Evolutionary conservation across 192 early-diverging fungal genomes (phyloP).

Genomic region (Diversispora epigaea): DNA sequence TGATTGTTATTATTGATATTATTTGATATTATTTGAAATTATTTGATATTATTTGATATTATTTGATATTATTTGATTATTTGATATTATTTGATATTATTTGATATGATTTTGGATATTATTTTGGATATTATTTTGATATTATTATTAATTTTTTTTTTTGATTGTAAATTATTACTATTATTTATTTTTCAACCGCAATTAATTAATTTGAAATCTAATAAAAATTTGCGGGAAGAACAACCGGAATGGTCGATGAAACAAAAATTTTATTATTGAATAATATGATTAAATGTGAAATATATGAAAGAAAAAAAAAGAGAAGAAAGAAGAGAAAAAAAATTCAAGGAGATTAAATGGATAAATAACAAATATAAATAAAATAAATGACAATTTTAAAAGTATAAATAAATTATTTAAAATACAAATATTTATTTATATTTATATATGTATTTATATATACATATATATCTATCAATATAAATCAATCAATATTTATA

Average conservation of each 20-base stretch:
- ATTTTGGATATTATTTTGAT: too few relatives aligned
- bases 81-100: too few relatives aligned
- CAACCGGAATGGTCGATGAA: background rate
- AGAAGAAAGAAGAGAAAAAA: background rate
- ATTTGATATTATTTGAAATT: too few relatives aligned
- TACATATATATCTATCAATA: conserved; percentile 16
- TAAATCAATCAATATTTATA: background rate
- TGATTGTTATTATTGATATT: too few relatives aligned
- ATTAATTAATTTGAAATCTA: too few relatives aligned
- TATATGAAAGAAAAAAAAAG: background rate
- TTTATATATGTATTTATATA: background rate
- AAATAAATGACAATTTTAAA: background rate
- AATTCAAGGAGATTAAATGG: background rate
- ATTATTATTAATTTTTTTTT: too few relatives aligned
- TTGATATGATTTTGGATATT: too few relatives aligned
- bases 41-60: too few relatives aligned
- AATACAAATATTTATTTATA: background rate
- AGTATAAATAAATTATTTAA: background rate
- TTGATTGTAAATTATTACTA: too few relatives aligned
- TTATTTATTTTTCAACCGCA: too few relatives aligned
- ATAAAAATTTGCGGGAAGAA: background rate
- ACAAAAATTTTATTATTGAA: background rate
- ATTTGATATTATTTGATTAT: too few relatives aligned
- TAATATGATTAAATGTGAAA: background rate
- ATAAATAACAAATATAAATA: background rate